These are phyloP conservation scores for Citrullus mucosospermus DNA, from an alignment of 306 rosid species.

Conservation along the genomic window DNA sequence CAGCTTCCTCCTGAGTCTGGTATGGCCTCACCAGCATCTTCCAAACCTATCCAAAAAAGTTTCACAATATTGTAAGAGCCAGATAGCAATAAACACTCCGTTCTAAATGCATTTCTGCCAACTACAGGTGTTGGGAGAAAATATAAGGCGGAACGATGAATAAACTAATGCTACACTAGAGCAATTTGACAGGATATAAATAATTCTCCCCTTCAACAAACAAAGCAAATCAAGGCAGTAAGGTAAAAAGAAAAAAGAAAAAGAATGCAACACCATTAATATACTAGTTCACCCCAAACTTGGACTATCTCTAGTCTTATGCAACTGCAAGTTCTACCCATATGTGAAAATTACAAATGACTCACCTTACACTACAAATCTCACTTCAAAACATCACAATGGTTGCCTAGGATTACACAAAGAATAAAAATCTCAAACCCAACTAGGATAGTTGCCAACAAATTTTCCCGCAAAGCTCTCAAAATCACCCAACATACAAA, in stretches of 20 bases:
- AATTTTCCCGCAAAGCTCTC: too few relatives aligned
- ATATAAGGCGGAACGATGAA: too few relatives aligned
- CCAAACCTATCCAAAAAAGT: background rate
- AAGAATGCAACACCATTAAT: background rate
- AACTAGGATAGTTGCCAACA: background rate
- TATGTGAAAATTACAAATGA: background rate
- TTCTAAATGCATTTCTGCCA: background rate
- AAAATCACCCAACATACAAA: too few relatives aligned
- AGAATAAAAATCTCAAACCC: background rate
- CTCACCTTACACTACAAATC: background rate
- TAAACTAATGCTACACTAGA: too few relatives aligned
- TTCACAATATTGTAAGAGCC: background rate
- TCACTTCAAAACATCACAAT: background rate
- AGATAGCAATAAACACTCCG: background rate
- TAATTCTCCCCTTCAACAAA: too few relatives aligned
- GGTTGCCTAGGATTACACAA: background rate
- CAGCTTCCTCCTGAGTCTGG: conserved; percentile 8
- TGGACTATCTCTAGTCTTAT: too few relatives aligned
- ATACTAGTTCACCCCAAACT: background rate
- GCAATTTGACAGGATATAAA: too few relatives aligned
- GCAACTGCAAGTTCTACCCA: background rate
- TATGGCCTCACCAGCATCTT: conserved; percentile 4
- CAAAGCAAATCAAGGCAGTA: too few relatives aligned
- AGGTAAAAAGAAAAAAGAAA: too few relatives aligned
- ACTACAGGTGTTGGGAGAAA: background rate